A percentile compares a stretch with the other conserved stretches of the same genome.
Conservation (phyloP, 2,329 filamentous ascomycete genomes). For the Paradendryphiella salina region DNA sequence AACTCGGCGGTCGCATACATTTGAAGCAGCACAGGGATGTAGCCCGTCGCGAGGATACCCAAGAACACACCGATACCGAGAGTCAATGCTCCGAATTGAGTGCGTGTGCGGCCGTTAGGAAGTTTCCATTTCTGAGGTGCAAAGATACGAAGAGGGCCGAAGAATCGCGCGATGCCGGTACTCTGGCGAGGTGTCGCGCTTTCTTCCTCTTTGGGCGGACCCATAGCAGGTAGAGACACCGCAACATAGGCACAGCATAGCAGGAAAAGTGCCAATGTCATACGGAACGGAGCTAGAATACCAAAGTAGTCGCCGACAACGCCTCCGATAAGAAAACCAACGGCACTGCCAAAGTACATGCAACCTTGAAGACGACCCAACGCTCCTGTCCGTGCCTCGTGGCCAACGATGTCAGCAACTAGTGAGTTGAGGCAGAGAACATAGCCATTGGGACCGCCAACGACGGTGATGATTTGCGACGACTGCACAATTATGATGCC, state of each 20-base stretch:
- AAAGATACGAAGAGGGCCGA: conserved; percentile 66
- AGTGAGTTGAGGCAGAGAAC: conserved; percentile 70
- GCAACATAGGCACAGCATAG: conserved; percentile 49
- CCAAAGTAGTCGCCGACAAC: conserved; percentile 65
- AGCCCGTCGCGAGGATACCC: conserved; percentile 69
- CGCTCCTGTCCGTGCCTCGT: conserved; percentile 63
- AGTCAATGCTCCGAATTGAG: conserved; percentile 65
- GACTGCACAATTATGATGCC: conserved; percentile 71
- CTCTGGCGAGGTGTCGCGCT: conserved; percentile 25
- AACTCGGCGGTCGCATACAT: conserved; percentile 55
- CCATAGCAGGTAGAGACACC: conserved; percentile 55
- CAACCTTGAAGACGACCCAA: conserved; percentile 68
- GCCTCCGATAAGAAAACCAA: conserved; percentile 68
- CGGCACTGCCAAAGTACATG: conserved; percentile 67
- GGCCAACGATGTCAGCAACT: conserved; percentile 65
- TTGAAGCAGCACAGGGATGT: conserved; percentile 62
- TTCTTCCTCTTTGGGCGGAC: conserved; percentile 44
- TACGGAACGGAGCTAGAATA: conserved; percentile 66
- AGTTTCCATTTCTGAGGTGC: conserved; percentile 60
- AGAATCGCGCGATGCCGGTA: conserved; percentile 57
- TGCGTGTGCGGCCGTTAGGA: conserved; percentile 55
- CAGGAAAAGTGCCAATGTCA: conserved; percentile 62
- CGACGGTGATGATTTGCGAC: conserved; percentile 67
- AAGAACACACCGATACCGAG: conserved; percentile 68
- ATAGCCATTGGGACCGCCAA: conserved; percentile 71